Conservation (phyloP, 192 early-diverging fungal species). For the Coemansia reversa region DNA sequence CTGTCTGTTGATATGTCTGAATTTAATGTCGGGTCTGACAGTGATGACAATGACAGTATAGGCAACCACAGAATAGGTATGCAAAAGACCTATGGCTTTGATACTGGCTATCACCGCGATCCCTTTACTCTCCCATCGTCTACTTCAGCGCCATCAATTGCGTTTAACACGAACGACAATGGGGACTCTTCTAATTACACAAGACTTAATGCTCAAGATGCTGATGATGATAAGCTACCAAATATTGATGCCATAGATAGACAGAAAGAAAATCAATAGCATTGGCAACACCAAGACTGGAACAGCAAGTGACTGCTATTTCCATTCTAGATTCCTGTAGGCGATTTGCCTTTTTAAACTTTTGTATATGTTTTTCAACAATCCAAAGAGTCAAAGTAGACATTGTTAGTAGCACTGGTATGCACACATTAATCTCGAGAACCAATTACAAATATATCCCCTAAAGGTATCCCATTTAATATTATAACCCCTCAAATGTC, state of each 20-base stretch:
- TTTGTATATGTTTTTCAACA: neutral
- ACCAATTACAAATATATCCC: too few relatives aligned
- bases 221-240: neutral
- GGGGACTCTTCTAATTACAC: neutral
- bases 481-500: too few relatives aligned
- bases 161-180: neutral
- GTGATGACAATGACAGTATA: conserved; percentile 5
- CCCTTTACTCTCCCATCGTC: neutral
- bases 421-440: too few relatives aligned
- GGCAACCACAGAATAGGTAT: neutral
- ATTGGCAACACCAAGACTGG: neutral
- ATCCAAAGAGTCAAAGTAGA: neutral
- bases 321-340: neutral
- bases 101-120: neutral
- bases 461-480: too few relatives aligned
- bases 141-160: neutral
- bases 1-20: conserved; percentile 32
- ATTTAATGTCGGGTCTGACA: conserved; percentile 14
- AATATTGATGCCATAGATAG: neutral
- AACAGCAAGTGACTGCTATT: neutral
- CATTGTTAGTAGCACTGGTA: neutral
- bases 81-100: neutral
- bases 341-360: neutral
- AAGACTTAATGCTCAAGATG: neutral
- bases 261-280: neutral